Conservation (phyloP, 1,139 yeast genomes). For the Hyphopichia fennica region DNA sequence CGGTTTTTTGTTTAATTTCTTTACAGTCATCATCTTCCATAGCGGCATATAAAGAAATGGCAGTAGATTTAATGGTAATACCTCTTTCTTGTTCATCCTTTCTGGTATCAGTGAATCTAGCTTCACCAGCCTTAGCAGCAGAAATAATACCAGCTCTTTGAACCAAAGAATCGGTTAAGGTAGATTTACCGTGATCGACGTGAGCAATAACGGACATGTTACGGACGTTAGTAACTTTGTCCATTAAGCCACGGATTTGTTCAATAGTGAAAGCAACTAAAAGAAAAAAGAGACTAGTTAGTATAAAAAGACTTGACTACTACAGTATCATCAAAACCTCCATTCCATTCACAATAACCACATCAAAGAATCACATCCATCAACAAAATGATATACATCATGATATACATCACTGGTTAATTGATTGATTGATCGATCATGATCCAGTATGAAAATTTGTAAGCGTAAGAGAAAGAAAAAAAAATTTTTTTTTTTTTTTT, state of each 20-base stretch:
- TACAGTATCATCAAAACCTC: neutral
- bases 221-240: constrained; percentile 99
- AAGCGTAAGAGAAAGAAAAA: too few relatives aligned
- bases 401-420: too few relatives aligned
- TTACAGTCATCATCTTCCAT: constrained; percentile 88
- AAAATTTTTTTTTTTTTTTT: neutral
- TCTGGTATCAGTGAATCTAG: constrained; percentile 99
- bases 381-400: too few relatives aligned
- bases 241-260: constrained; percentile 99
- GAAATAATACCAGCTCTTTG: constrained; percentile 99
- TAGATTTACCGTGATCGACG: constrained; percentile 99
- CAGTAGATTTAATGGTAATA: constrained; percentile 98
- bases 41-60: constrained; percentile 92
- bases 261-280: constrained; percentile 75
- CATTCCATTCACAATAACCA: neutral
- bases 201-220: constrained; percentile 99
- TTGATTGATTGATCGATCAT: too few relatives aligned
- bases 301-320: neutral
- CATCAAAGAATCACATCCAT: too few relatives aligned
- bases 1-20: constrained; percentile 95
- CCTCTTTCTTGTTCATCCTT: constrained; percentile 99
- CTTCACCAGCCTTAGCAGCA: constrained; percentile 99
- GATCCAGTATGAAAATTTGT: too few relatives aligned
- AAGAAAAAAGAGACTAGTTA: constrained; percentile 3
- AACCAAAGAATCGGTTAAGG: constrained; percentile 98